phyloP scores from a whole-genome alignment of 2,329 filamentous ascomycete species.

The Decorospora gaudefroyi region DNA sequence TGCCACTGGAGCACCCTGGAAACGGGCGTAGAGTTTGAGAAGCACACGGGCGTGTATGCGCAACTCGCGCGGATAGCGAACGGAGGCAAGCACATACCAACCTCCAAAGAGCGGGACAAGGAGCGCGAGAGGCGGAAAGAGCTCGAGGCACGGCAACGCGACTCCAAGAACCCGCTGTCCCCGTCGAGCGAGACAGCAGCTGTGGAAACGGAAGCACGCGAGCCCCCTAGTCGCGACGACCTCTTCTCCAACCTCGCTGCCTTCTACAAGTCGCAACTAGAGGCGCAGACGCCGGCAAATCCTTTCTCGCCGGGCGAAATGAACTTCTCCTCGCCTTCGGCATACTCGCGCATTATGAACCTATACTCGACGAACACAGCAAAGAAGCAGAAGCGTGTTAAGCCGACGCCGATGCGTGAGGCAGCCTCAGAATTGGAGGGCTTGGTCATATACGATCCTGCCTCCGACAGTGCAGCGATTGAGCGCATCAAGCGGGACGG shows the following conservation, averaged over 20 bases:
- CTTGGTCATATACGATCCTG: conserved; percentile 64
- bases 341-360: conserved; percentile 86
- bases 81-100: conserved; percentile 48
- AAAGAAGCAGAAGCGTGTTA: conserved; percentile 64
- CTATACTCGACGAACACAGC: conserved; percentile 67
- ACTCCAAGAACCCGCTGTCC: conserved; percentile 21
- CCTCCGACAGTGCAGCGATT: conserved; percentile 64
- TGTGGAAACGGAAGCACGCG: conserved; percentile 10
- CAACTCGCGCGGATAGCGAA: conserved; percentile 74
- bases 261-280: conserved; percentile 82
- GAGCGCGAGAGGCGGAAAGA: conserved; percentile 47
- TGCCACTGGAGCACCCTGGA: conserved; percentile 93
- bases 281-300: conserved; percentile 57
- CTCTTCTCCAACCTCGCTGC: conserved; percentile 74
- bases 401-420: conserved; percentile 78
- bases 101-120: conserved; percentile 49
- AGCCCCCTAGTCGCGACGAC: conserved; percentile 63
- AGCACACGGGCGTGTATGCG: conserved; percentile 79
- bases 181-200: conserved; percentile 25
- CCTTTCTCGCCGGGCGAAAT: conserved; percentile 52
- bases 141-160: conserved; percentile 28
- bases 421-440: conserved; percentile 73
- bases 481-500: conserved; percentile 61
- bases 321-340: conserved; percentile 73
- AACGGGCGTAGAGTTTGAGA: conserved; percentile 87